A percentile compares a stretch with the other conserved stretches of the same genome.
Evolutionary conservation across 306 rosid species (phyloP).

Genomic region (Casuarina equisetifolia): DNA sequence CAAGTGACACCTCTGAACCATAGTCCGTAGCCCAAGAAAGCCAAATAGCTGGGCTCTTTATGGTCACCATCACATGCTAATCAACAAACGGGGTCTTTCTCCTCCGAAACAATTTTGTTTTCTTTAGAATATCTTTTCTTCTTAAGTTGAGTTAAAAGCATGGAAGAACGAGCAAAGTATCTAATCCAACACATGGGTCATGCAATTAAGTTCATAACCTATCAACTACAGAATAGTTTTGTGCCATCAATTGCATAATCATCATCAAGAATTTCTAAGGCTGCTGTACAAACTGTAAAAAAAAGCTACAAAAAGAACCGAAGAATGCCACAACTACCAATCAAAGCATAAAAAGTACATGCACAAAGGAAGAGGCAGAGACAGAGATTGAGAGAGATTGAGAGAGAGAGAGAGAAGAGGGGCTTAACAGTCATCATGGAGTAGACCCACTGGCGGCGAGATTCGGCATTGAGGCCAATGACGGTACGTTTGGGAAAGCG

Average conservation of each 20-base stretch:
- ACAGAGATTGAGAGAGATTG: constrained; percentile 13
- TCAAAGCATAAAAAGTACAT: not conserved
- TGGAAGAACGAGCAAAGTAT: not conserved
- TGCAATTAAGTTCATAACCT: not conserved
- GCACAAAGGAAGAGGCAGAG: constrained; percentile 6
- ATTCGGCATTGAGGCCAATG: constrained; percentile 68
- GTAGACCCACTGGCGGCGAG: constrained; percentile 79
- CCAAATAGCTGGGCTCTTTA: not conserved
- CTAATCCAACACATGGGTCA: not conserved
- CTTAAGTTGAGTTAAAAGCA: not conserved
- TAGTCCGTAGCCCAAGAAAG: not conserved
- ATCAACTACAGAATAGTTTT: not conserved
- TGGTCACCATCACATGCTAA: not conserved
- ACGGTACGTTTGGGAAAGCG: constrained; percentile 62
- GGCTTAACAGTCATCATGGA: constrained; percentile 70
- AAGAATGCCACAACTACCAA: not conserved
- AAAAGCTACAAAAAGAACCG: not conserved
- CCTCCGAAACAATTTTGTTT: not conserved
- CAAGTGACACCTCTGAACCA: not conserved
- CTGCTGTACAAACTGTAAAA: not conserved
- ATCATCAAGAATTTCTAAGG: not conserved
- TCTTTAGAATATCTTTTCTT: not conserved
- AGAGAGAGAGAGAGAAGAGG: constrained; percentile 18
- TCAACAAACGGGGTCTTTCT: not conserved
- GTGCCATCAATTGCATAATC: not conserved